A percentile compares a stretch with the other conserved stretches of the same genome.
These are phyloP conservation scores for Aspergillus sojae DNA, from an alignment of 2,329 filamentous ascomycete species.

Conservation along the genomic window DNA sequence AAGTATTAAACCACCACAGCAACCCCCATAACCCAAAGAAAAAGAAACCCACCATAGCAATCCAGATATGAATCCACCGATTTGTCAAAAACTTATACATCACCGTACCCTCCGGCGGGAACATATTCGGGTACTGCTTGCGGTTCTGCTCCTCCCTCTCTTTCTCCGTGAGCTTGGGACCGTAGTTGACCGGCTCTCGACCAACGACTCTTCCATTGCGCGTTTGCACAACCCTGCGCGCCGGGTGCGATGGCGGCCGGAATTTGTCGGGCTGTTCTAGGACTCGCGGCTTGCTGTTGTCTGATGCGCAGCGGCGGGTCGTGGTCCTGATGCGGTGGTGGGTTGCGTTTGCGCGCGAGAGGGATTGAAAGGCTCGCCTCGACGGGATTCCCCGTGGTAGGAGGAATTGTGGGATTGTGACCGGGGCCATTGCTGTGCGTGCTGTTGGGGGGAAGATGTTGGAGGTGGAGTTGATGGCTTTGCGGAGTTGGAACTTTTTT, in stretches of 20 bases:
- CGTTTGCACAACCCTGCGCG: constrained; percentile 63
- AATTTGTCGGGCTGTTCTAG: constrained; percentile 88
- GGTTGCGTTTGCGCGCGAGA: constrained; percentile 21
- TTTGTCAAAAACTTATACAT: constrained; percentile 84
- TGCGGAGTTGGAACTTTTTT: constrained; percentile 7
- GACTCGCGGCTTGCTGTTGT: constrained; percentile 61
- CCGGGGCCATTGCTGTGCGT: constrained; percentile 20
- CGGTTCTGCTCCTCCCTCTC: constrained; percentile 68
- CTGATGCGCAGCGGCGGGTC: constrained; percentile 28
- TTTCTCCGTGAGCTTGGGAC: constrained; percentile 67
- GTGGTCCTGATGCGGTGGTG: constrained; percentile 16
- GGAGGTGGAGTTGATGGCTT: constrained; percentile 15
- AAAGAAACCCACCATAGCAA: constrained; percentile 68
- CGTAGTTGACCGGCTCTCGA: constrained; percentile 67
- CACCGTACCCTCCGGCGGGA: constrained; percentile 80
- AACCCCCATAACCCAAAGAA: not conserved
- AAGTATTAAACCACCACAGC: not conserved
- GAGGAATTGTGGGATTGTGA: constrained; percentile 66
- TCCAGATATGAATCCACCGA: constrained; percentile 73
- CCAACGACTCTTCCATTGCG: constrained; percentile 28
- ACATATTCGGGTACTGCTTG: constrained; percentile 83
- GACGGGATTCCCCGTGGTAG: constrained; percentile 59
- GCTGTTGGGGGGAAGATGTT: not conserved
- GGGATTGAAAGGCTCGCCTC: constrained; percentile 31
- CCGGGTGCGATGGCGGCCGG: constrained; percentile 86